These are phyloP conservation scores for Ettlia oleoabundans DNA, from an alignment of 139 green algal genomes.

Conservation along the genomic window DNA sequence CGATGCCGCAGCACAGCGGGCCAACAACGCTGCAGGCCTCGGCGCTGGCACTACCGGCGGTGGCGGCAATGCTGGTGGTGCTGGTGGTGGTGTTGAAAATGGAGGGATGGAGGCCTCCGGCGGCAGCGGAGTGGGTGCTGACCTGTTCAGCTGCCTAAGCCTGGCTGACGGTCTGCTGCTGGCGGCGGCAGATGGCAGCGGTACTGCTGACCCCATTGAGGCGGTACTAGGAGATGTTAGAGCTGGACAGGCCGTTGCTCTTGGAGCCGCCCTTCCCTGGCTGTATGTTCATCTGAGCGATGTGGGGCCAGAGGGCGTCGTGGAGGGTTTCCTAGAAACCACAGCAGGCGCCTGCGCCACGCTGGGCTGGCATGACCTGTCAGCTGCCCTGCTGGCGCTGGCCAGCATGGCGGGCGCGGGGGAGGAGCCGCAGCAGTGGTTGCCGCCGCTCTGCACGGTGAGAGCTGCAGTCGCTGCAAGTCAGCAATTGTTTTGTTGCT, in stretches of 20 bases:
- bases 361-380: conserved; percentile 52
- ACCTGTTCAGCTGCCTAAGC: conserved; percentile 26
- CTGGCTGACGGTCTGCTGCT: conserved; percentile 23
- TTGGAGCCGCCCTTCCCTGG: conserved; percentile 77
- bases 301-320: background rate
- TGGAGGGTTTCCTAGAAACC: conserved; percentile 38
- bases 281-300: conserved; percentile 65
- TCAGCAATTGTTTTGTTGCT: too few species aligned
- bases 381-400: conserved; percentile 39
- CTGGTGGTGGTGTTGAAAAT: background rate
- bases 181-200: conserved; percentile 30
- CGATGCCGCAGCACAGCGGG: conserved; percentile 3
- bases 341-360: conserved; percentile 40
- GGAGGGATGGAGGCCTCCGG: background rate
- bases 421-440: conserved; percentile 20
- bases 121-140: background rate
- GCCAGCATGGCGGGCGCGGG: conserved; percentile 17
- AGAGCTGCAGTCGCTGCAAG: background rate
- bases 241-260: conserved; percentile 72
- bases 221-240: conserved; percentile 70
- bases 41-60: background rate
- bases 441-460: conserved; percentile 37
- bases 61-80: background rate
- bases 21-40: background rate
- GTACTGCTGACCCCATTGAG: conserved; percentile 36